Conservation (phyloP, 441 rosid genomes). For the Gossypium aridum region DNA sequence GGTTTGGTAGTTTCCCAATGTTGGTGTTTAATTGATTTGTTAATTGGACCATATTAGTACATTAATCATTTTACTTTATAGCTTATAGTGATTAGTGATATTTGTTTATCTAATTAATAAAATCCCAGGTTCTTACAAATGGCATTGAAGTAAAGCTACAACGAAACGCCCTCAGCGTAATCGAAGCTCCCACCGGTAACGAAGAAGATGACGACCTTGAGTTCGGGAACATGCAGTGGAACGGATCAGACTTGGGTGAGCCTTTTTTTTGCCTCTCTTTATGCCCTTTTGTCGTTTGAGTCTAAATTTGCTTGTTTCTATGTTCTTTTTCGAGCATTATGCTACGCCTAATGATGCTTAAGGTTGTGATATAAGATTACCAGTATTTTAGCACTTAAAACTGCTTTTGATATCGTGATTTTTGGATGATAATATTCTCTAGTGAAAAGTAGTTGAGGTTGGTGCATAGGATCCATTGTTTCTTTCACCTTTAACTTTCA, state of each 20-base stretch:
- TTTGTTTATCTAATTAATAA: conserved; percentile 10
- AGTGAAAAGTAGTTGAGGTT: conserved; percentile 33
- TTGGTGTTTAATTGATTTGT: not conserved
- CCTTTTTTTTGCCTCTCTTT: not conserved
- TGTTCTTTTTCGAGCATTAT: not conserved
- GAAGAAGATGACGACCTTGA: conserved; percentile 76
- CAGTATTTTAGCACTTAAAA: not conserved
- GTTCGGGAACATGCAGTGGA: conserved; percentile 56
- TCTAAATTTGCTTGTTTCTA: not conserved
- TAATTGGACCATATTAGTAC: not conserved
- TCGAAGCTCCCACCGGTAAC: conserved; percentile 91
- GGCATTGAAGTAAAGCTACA: conserved; percentile 97
- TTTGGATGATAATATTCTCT: conserved; percentile 16
- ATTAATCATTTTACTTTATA: not conserved
- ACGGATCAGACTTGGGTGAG: conserved; percentile 70
- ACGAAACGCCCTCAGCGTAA: conserved; percentile 93
- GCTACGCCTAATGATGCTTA: not conserved
- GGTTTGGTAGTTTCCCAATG: not conserved
- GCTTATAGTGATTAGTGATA: conserved; percentile 9
- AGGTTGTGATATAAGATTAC: not conserved
- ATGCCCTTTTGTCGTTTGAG: not conserved
- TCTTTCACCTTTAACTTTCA: conserved; percentile 42
- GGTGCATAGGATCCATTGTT: conserved; percentile 62
- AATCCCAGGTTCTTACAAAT: conserved; percentile 79
- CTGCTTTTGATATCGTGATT: conserved; percentile 10